A percentile compares a stretch with the other conserved stretches of the same genome.
Evolutionary conservation across 2,329 filamentous ascomycete genomes (phyloP).

Genomic region (Thermothelomyces thermophilus): DNA sequence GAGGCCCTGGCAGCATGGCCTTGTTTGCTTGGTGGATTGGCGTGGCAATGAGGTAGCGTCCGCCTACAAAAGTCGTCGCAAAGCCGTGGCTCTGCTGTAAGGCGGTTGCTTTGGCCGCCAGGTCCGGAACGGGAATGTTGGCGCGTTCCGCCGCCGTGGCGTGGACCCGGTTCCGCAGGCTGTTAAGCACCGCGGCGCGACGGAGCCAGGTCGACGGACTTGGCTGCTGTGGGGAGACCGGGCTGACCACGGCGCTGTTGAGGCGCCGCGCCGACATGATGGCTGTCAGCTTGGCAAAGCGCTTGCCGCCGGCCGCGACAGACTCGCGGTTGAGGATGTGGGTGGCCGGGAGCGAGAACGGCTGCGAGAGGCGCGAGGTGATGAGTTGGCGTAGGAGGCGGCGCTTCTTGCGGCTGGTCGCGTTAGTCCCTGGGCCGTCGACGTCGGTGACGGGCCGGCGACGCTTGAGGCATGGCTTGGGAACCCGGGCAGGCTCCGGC

Average conservation of each 20-base stretch:
- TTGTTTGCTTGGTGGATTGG: not conserved
- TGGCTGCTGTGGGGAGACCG: slow-evolving; percentile 13
- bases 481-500: not conserved
- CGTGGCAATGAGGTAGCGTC: slow-evolving; percentile 26
- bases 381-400: slow-evolving; percentile 56
- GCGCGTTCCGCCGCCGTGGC: slow-evolving; percentile 31
- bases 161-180: slow-evolving; percentile 43
- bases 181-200: slow-evolving; percentile 61
- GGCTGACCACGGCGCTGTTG: slow-evolving; percentile 8
- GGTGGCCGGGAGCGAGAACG: slow-evolving; percentile 62
- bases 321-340: slow-evolving; percentile 60
- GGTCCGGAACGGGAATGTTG: slow-evolving; percentile 28
- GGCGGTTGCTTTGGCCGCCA: slow-evolving; percentile 30
- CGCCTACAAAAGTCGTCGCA: slow-evolving; percentile 19
- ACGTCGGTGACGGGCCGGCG: slow-evolving; percentile 49
- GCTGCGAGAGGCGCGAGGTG: slow-evolving; percentile 62
- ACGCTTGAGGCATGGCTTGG: slow-evolving; percentile 38
- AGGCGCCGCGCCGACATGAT: slow-evolving; percentile 32
- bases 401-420: slow-evolving; percentile 58
- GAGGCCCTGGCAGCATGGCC: not conserved
- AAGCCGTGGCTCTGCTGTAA: slow-evolving; percentile 28
- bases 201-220: slow-evolving; percentile 43
- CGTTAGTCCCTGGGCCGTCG: slow-evolving; percentile 48
- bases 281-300: slow-evolving; percentile 44
- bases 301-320: slow-evolving; percentile 37